Conservation (phyloP, 768 basidiomycete genomes). For the Mycena olivaceomarginata region DNA sequence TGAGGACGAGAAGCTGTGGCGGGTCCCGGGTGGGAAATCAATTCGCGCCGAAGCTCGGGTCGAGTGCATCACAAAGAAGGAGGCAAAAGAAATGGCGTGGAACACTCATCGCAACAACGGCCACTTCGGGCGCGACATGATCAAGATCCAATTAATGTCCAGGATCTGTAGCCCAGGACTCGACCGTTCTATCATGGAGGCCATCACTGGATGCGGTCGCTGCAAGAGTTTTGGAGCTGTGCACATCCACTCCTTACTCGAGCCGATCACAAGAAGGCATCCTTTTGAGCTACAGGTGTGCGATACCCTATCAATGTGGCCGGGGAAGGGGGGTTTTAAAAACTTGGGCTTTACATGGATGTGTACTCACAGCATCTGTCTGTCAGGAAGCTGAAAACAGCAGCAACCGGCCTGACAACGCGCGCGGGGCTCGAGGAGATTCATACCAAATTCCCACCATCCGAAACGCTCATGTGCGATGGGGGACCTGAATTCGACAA, state of each 20-base stretch:
- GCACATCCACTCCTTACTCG: constrained; percentile 17
- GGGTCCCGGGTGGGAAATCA: constrained; percentile 24
- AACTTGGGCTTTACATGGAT: constrained; percentile 17
- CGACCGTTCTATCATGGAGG: constrained; percentile 48
- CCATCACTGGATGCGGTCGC: constrained; percentile 47
- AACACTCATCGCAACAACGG: constrained; percentile 47
- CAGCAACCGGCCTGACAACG: not conserved
- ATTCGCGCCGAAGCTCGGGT: constrained; percentile 9
- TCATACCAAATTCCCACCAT: not conserved
- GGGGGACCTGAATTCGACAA: constrained; percentile 13
- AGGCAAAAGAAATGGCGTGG: constrained; percentile 47
- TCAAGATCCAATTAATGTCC: constrained; percentile 54
- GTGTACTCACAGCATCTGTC: constrained; percentile 18
- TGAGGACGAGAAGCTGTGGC: constrained; percentile 47
- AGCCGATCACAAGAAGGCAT: constrained; percentile 23
- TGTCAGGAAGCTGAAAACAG: constrained; percentile 12
- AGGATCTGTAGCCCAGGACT: constrained; percentile 50
- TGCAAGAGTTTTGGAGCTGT: constrained; percentile 33
- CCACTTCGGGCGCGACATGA: constrained; percentile 55
- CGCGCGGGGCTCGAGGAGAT: not conserved
- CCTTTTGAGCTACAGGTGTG: constrained; percentile 15
- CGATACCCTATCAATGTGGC: constrained; percentile 28
- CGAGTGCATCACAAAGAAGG: constrained; percentile 53
- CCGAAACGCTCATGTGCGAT: constrained; percentile 11
- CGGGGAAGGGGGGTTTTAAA: constrained; percentile 22